A percentile compares a stretch with the other conserved stretches of the same genome.
These are phyloP conservation scores for Schizochytrium sp. DNA, from an alignment of 108 stramenopile species.

Conservation along the genomic window DNA sequence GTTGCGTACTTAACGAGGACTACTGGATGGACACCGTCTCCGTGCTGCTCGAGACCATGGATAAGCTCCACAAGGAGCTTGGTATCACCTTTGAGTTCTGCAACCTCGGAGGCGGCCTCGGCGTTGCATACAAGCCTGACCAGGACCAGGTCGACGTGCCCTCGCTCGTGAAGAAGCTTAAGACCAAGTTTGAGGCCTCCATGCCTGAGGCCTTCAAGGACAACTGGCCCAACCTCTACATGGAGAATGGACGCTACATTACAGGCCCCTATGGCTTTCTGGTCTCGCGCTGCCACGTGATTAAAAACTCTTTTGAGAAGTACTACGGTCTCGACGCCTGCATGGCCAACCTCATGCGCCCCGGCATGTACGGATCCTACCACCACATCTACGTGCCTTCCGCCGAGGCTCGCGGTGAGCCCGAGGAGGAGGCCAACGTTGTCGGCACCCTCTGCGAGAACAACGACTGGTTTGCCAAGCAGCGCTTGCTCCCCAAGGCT, in stretches of 20 bases:
- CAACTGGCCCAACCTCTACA: constrained; percentile 53
- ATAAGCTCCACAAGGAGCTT: constrained; percentile 1
- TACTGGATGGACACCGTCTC: constrained; percentile 63
- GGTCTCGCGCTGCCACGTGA: constrained; percentile 43
- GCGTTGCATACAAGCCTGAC: constrained; percentile 62
- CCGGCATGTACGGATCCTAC: constrained; percentile 65
- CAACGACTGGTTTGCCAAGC: constrained; percentile 67
- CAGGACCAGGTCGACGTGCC: constrained; percentile 38
- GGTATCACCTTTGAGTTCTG: constrained; percentile 60
- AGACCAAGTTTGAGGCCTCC: not conserved
- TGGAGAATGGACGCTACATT: constrained; percentile 65
- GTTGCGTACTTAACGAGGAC: constrained; percentile 62
- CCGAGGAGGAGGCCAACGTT: constrained; percentile 57
- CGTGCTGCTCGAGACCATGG: constrained; percentile 38
- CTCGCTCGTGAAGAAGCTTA: not conserved
- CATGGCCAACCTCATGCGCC: constrained; percentile 66
- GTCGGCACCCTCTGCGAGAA: constrained; percentile 65
- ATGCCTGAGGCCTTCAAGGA: not conserved
- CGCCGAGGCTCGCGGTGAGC: constrained; percentile 28
- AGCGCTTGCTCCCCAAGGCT: constrained; percentile 39
- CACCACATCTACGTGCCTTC: constrained; percentile 59
- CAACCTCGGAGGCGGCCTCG: constrained; percentile 65
- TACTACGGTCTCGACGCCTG: constrained; percentile 64
- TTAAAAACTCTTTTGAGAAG: constrained; percentile 54
- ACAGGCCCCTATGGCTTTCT: constrained; percentile 65